phyloP scores from a whole-genome alignment of 2,329 filamentous ascomycete genomes.

The Penicillium glabrum region DNA sequence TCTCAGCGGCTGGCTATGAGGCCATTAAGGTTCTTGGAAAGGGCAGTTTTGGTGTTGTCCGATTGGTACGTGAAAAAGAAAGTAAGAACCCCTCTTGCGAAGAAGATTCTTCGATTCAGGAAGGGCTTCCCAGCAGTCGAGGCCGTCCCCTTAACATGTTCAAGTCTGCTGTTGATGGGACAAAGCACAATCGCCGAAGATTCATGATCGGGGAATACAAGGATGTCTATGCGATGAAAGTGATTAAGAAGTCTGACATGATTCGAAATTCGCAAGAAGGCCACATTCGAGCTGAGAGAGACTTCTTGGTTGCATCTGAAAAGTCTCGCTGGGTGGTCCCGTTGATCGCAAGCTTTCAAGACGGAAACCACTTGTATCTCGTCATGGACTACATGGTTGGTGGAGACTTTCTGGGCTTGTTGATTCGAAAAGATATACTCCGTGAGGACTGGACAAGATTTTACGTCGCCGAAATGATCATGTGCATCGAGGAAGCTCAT shows the following conservation, averaged over 20 bases:
- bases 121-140: neutral
- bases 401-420: conserved; percentile 83
- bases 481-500: conserved; percentile 92
- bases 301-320: conserved; percentile 86
- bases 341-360: conserved; percentile 85
- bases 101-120: conserved; percentile 7
- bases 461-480: conserved; percentile 93
- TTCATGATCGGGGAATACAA: conserved; percentile 39
- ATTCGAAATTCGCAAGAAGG: conserved; percentile 87
- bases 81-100: neutral
- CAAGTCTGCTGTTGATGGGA: conserved; percentile 17
- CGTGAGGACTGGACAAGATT: conserved; percentile 76
- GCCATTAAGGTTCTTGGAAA: conserved; percentile 81
- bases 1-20: conserved; percentile 69
- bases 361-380: conserved; percentile 78
- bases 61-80: conserved; percentile 67
- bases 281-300: conserved; percentile 84
- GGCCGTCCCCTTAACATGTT: conserved; percentile 6
- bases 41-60: conserved; percentile 91
- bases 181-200: conserved; percentile 27
- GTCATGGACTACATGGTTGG: conserved; percentile 99
- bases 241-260: conserved; percentile 93
- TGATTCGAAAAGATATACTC: conserved; percentile 82
- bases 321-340: conserved; percentile 90
- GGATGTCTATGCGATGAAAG: conserved; percentile 91